Evolutionary conservation across 192 early-diverging fungal species (phyloP).

Genomic region (Podila clonocystis): DNA sequence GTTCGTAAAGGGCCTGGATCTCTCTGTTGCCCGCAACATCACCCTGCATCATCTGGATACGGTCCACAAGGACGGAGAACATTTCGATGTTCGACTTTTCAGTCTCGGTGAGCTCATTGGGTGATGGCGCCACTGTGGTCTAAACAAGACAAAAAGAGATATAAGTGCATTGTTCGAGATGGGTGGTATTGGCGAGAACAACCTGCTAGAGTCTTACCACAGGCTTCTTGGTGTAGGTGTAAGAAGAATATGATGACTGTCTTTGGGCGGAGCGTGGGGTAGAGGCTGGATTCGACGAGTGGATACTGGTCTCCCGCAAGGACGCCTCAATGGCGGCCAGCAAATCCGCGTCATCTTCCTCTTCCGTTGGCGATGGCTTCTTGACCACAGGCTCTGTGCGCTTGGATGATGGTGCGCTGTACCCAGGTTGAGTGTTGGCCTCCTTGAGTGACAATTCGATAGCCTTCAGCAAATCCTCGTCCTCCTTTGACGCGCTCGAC

Average conservation of each 20-base stretch:
- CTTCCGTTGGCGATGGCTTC: conserved; percentile 37
- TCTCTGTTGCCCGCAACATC: conserved; percentile 81
- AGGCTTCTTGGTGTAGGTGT: conserved; percentile 21
- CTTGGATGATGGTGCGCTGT: conserved; percentile 39
- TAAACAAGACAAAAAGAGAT: conserved; percentile 30
- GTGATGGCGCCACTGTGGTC: conserved; percentile 30
- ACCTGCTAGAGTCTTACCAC: conserved; percentile 17
- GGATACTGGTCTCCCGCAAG: conserved; percentile 67
- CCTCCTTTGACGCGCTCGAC: conserved; percentile 63
- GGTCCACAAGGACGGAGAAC: conserved; percentile 87
- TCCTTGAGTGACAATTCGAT: conserved; percentile 93
- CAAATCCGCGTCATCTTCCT: conserved; percentile 75
- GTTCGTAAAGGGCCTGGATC: conserved; percentile 85
- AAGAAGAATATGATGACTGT: conserved; percentile 19
- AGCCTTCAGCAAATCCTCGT: conserved; percentile 91
- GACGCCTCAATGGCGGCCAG: conserved; percentile 85
- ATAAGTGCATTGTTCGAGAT: background rate
- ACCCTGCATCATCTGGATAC: conserved; percentile 81
- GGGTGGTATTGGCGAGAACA: background rate
- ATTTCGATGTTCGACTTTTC: conserved; percentile 93
- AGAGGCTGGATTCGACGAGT: conserved; percentile 2
- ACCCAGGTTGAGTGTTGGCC: conserved; percentile 63
- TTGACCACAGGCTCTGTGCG: background rate
- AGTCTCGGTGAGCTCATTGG: conserved; percentile 72
- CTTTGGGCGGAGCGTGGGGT: conserved; percentile 5